Evolutionary conservation across 306 rosid species (phyloP).

Genomic region (Arachis hypogaea): DNA sequence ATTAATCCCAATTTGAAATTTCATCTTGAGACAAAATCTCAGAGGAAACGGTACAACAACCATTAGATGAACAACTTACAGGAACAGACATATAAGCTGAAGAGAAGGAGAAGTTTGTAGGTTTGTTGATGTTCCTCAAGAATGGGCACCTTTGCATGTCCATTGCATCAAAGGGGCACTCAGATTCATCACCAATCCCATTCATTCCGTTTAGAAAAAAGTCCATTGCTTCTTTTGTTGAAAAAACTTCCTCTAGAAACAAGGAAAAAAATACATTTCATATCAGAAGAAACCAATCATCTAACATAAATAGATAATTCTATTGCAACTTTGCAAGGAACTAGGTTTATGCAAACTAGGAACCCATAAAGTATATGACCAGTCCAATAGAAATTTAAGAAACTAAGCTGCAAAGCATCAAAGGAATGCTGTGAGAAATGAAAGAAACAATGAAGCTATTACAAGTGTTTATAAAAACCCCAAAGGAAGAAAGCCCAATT

Average conservation of each 20-base stretch:
- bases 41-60: neutral
- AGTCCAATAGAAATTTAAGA: conserved; percentile 1
- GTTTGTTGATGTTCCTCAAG: conserved; percentile 64
- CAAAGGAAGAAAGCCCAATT: neutral
- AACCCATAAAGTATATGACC: conserved; percentile 1
- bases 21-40: neutral
- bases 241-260: conserved; percentile 45
- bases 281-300: conserved; percentile 23
- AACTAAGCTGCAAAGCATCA: conserved; percentile 19
- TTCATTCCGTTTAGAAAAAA: conserved; percentile 56
- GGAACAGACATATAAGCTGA: conserved; percentile 51
- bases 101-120: conserved; percentile 71
- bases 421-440: neutral
- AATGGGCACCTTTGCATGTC: conserved; percentile 80
- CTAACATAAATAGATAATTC: neutral
- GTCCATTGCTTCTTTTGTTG: conserved; percentile 53
- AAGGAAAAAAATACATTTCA: conserved; percentile 2
- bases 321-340: conserved; percentile 9
- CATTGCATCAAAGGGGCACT: conserved; percentile 58
- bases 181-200: conserved; percentile 50
- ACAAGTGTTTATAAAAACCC: conserved; percentile 10
- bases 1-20: conserved; percentile 3
- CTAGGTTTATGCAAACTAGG: neutral
- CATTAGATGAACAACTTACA: conserved; percentile 47
- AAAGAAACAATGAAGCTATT: neutral